phyloP scores from a whole-genome alignment of 768 basidiomycete genomes.

The Tricholoma saponaceum region DNA sequence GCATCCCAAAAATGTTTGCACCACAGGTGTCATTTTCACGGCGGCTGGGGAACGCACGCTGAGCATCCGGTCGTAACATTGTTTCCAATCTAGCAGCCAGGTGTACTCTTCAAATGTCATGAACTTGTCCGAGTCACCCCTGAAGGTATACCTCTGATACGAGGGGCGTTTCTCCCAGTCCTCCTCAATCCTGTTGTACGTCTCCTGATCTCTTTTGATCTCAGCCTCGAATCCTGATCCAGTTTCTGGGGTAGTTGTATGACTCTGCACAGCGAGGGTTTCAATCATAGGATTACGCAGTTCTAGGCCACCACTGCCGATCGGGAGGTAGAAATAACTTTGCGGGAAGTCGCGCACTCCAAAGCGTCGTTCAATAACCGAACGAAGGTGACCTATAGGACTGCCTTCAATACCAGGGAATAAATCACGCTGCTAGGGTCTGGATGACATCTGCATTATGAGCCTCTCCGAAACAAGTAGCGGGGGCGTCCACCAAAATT shows the following conservation, averaged over 20 bases:
- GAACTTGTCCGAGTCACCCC: neutral
- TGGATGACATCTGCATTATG: constrained; percentile 23
- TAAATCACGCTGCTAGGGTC: constrained; percentile 20
- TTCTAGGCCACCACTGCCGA: constrained; percentile 23
- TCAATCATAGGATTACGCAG: constrained; percentile 33
- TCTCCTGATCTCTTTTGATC: constrained; percentile 13
- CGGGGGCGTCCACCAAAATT: constrained; percentile 27
- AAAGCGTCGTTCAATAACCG: constrained; percentile 25
- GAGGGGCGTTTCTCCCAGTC: constrained; percentile 7
- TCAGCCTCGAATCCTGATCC: constrained; percentile 14
- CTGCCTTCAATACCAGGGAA: constrained; percentile 19
- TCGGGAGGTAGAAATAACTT: constrained; percentile 25
- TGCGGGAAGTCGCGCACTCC: constrained; percentile 21
- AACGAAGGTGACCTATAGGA: constrained; percentile 18
- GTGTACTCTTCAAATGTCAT: neutral
- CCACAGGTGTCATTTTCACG: no score
- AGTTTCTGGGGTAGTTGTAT: neutral
- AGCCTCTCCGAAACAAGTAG: constrained; percentile 21
- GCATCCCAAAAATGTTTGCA: no score
- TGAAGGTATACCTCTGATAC: neutral
- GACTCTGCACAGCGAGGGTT: constrained; percentile 24
- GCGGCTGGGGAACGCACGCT: neutral
- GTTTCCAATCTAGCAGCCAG: neutral
- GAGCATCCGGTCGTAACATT: neutral
- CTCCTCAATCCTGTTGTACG: neutral